Conservation (phyloP, 2,329 filamentous ascomycete species). For the Meredithiella fracta region DNA sequence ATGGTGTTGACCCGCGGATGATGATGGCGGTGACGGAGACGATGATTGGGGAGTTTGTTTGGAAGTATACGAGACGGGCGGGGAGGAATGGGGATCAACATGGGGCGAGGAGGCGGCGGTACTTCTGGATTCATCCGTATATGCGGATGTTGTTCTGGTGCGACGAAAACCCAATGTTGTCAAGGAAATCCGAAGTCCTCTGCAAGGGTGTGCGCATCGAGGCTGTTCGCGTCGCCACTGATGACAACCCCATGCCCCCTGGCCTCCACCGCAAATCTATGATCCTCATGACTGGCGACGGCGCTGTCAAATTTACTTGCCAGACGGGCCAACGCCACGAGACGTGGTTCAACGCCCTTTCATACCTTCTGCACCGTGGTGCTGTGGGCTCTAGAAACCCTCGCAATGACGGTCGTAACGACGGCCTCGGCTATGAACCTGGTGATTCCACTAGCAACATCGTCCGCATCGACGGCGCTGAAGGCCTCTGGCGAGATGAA, state of each 20-base stretch:
- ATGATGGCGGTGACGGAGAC: conserved; percentile 98
- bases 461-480: conserved; percentile 64
- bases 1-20: conserved; percentile 75
- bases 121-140: conserved; percentile 99
- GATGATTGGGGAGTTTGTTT: conserved; percentile 97
- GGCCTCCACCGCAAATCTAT: conserved; percentile 90
- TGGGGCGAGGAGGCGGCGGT: conserved; percentile 75
- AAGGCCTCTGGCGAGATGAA: conserved; percentile 35
- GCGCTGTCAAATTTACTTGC: conserved; percentile 85
- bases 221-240: conserved; percentile 75
- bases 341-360: conserved; percentile 95
- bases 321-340: conserved; percentile 88
- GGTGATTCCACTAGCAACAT: conserved; percentile 41
- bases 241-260: conserved; percentile 89
- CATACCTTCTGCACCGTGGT: conserved; percentile 73
- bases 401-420: not conserved
- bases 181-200: conserved; percentile 57
- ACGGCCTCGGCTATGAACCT: conserved; percentile 23
- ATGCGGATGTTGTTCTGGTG: conserved; percentile 96
- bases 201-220: conserved; percentile 90
- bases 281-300: conserved; percentile 73
- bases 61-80: conserved; percentile 95
- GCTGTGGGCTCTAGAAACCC: conserved; percentile 34
- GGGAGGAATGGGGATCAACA: conserved; percentile 71
- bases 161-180: conserved; percentile 66